phyloP scores from a whole-genome alignment of 768 basidiomycete species.

The Mycena venus region DNA sequence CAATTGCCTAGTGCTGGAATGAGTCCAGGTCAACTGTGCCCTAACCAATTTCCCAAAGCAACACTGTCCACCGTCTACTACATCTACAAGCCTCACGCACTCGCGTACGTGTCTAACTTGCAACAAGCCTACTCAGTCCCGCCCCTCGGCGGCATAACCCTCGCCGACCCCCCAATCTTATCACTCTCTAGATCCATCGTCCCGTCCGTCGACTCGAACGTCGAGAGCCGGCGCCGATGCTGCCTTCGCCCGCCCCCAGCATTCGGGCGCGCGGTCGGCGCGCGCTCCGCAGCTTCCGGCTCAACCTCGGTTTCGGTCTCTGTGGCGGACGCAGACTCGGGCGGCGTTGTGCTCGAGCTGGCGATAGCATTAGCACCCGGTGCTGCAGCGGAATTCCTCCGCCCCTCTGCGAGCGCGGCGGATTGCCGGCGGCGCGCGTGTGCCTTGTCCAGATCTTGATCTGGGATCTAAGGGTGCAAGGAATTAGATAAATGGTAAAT shows the following conservation, averaged over 20 bases:
- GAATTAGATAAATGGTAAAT: background rate
- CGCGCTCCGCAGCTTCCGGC: slow-evolving; percentile 15
- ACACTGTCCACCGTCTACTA: too few relatives aligned
- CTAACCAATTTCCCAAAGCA: too few relatives aligned
- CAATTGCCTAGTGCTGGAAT: too few relatives aligned
- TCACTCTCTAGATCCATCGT: slow-evolving; percentile 46
- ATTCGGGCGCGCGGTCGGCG: background rate
- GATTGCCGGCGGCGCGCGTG: background rate
- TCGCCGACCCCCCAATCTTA: slow-evolving; percentile 10
- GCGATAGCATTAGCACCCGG: background rate
- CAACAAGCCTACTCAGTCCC: background rate
- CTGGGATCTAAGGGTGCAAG: slow-evolving; percentile 21
- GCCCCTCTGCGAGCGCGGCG: background rate
- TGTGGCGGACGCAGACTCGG: background rate
- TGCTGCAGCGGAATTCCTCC: background rate
- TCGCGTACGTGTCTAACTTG: background rate
- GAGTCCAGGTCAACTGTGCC: too few relatives aligned
- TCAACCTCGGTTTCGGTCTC: slow-evolving; percentile 17
- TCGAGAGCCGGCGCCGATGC: slow-evolving; percentile 57
- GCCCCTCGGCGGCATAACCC: background rate
- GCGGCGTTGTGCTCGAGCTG: slow-evolving; percentile 12
- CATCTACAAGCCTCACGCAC: too few relatives aligned
- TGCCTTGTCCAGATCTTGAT: slow-evolving; percentile 29
- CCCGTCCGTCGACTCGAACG: slow-evolving; percentile 63
- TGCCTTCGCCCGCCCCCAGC: slow-evolving; percentile 18